phyloP scores from a whole-genome alignment of 1,284 basidiomycete genomes.

The Boletus sp. region DNA sequence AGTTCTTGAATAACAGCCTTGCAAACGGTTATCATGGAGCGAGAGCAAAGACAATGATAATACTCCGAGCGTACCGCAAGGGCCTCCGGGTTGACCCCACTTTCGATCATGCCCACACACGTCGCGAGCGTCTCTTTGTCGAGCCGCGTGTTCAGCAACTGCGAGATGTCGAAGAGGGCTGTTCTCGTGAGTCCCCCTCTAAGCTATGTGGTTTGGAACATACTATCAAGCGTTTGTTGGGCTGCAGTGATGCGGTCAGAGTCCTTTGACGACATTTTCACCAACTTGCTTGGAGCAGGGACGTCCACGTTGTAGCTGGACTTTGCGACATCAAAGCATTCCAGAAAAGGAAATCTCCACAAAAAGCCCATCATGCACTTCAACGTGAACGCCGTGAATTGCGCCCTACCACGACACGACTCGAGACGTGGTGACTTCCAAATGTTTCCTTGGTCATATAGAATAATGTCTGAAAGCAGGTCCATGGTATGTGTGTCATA shows the following conservation, averaged over 20 bases:
- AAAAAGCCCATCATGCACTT: no score
- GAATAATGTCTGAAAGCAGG: no score
- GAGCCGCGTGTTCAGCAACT: conserved; percentile 76
- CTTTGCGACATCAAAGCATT: no score
- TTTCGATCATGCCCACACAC: conserved; percentile 81
- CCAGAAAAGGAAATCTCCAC: not conserved
- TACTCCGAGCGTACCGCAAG: conserved; percentile 61
- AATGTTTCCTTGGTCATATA: no score
- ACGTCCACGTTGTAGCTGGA: no score
- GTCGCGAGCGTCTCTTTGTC: conserved; percentile 80
- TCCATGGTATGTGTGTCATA: not conserved
- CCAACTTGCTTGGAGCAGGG: no score
- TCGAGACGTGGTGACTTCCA: no score
- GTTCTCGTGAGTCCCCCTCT: conserved; percentile 10
- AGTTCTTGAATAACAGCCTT: conserved; percentile 76
- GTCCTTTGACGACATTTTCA: conserved; percentile 52
- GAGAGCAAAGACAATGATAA: not conserved
- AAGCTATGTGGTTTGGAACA: conserved; percentile 28
- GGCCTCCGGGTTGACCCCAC: conserved; percentile 81
- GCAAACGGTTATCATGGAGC: conserved; percentile 4
- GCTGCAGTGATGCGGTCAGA: conserved; percentile 66
- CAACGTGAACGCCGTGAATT: no score
- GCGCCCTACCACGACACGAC: no score
- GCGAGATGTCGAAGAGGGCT: conserved; percentile 82
- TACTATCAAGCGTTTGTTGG: conserved; percentile 77